Evolutionary conservation across 768 basidiomycete genomes (phyloP).

Genomic region (Cystofilobasidium ferigula): DNA sequence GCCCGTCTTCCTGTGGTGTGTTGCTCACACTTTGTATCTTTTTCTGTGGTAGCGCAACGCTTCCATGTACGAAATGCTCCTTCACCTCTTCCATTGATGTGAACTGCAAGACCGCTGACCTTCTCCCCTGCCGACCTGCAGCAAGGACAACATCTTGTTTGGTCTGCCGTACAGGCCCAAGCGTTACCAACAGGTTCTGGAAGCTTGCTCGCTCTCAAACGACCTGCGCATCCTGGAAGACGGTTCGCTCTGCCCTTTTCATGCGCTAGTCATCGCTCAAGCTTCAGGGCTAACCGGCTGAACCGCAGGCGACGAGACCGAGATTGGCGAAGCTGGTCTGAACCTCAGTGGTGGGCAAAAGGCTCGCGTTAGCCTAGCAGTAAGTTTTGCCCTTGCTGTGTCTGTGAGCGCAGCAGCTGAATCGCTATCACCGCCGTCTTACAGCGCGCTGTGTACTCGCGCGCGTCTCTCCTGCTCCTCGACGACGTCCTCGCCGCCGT

Average conservation of each 20-base stretch:
- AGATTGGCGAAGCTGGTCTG: slow-evolving; percentile 37
- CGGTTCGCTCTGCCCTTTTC: slow-evolving; percentile 41
- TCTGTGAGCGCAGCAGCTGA: neutral
- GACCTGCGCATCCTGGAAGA: slow-evolving; percentile 72
- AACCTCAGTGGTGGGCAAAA: slow-evolving; percentile 47
- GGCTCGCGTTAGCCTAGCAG: slow-evolving; percentile 37
- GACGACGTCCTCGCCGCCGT: slow-evolving; percentile 72
- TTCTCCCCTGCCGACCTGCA: neutral
- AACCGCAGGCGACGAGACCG: slow-evolving; percentile 14
- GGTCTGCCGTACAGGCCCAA: slow-evolving; percentile 60
- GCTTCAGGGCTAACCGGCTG: neutral
- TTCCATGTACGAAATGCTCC: slow-evolving; percentile 40
- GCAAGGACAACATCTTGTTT: slow-evolving; percentile 64
- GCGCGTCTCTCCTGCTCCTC: slow-evolving; percentile 66
- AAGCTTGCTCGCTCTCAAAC: slow-evolving; percentile 61
- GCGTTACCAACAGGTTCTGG: slow-evolving; percentile 65
- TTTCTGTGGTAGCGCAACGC: slow-evolving; percentile 46
- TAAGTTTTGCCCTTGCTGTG: neutral
- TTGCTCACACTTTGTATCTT: neutral
- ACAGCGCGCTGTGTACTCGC: slow-evolving; percentile 54
- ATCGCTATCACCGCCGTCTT: too few species aligned
- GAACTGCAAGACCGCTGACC: neutral
- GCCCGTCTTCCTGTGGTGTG: neutral
- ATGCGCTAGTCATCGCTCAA: slow-evolving; percentile 29
- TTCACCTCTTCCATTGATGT: too few species aligned